Percentiles rank a stretch among this genome's conserved stretches.
phyloP scores from a whole-genome alignment of 1,139 yeast species.

The Wickerhamomyces sp. region DNA sequence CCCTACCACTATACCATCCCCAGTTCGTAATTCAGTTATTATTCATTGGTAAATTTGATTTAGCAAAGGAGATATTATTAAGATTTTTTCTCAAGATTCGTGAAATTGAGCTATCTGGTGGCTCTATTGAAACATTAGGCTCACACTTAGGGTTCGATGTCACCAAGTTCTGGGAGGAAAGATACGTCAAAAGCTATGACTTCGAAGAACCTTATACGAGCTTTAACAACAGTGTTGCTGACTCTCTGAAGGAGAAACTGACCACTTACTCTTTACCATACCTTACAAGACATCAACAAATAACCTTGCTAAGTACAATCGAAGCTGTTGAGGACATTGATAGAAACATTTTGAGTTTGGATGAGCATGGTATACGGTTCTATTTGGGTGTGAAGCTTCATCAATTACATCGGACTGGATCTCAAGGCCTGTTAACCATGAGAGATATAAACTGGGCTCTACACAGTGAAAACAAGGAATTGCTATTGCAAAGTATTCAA shows the following conservation, averaged over 20 bases:
- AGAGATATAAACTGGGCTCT: conserved; percentile 87
- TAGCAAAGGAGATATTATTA: conserved; percentile 56
- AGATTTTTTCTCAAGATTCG: conserved; percentile 49
- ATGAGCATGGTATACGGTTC: conserved; percentile 68
- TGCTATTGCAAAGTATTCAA: conserved; percentile 53
- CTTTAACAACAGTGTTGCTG: conserved; percentile 44
- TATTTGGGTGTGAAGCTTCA: conserved; percentile 69
- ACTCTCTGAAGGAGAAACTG: conserved; percentile 52
- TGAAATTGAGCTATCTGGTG: conserved; percentile 40
- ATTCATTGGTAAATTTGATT: conserved; percentile 52
- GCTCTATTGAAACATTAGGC: conserved; percentile 30
- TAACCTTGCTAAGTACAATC: conserved; percentile 67
- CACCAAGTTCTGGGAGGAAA: conserved; percentile 27
- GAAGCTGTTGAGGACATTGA: conserved; percentile 56
- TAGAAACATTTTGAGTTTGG: conserved; percentile 47
- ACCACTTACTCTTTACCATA: conserved; percentile 68
- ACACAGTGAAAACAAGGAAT: conserved; percentile 74
- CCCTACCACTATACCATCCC: conserved; percentile 88
- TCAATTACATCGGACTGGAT: conserved; percentile 42
- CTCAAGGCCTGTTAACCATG: conserved; percentile 53
- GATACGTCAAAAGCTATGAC: conserved; percentile 17
- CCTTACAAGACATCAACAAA: conserved; percentile 86
- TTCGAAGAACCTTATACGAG: conserved; percentile 37
- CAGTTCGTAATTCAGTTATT: conserved; percentile 78
- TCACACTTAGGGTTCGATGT: conserved; percentile 33